Evolutionary conservation across 140 eudicot species (phyloP).

Genomic region (Bidens hawaiensis): DNA sequence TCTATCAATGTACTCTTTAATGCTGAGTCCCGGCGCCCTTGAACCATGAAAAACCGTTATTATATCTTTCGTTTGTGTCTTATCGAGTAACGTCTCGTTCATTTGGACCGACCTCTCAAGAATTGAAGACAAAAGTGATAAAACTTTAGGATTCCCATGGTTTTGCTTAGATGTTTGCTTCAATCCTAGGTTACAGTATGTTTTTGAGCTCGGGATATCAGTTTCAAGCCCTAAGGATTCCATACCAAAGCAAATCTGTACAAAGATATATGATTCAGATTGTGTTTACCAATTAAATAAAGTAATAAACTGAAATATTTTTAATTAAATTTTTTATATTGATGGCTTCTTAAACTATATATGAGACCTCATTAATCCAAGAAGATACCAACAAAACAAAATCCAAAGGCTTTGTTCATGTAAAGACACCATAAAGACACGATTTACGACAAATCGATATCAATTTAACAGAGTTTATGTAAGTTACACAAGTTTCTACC

Average conservation of each 20-base stretch:
- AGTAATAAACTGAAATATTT: slow-evolving; percentile 2
- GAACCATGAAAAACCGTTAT: slow-evolving; percentile 70
- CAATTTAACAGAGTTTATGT: not conserved
- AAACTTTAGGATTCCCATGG: slow-evolving; percentile 50
- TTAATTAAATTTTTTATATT: slow-evolving; percentile 13
- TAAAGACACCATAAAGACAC: not conserved
- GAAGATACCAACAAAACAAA: not conserved
- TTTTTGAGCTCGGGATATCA: slow-evolving; percentile 42
- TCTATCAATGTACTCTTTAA: slow-evolving; percentile 69
- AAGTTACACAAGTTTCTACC: not conserved
- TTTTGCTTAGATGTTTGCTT: slow-evolving; percentile 43
- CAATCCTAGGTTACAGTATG: slow-evolving; percentile 54
- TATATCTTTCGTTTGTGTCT: slow-evolving; percentile 45
- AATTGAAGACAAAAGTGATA: slow-evolving; percentile 60
- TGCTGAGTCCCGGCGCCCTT: slow-evolving; percentile 62
- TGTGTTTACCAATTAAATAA: no score
- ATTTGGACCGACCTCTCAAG: slow-evolving; percentile 59
- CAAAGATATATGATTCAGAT: not conserved
- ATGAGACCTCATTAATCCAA: not conserved
- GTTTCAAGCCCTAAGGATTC: slow-evolving; percentile 58
- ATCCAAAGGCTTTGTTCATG: slow-evolving; percentile 3
- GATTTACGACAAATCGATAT: not conserved
- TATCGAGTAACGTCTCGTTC: slow-evolving; percentile 59
- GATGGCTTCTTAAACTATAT: not conserved
- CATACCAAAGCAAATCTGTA: slow-evolving; percentile 42